Conservation (phyloP, 2,329 filamentous ascomycete genomes). For the Huntiella savannae region DNA sequence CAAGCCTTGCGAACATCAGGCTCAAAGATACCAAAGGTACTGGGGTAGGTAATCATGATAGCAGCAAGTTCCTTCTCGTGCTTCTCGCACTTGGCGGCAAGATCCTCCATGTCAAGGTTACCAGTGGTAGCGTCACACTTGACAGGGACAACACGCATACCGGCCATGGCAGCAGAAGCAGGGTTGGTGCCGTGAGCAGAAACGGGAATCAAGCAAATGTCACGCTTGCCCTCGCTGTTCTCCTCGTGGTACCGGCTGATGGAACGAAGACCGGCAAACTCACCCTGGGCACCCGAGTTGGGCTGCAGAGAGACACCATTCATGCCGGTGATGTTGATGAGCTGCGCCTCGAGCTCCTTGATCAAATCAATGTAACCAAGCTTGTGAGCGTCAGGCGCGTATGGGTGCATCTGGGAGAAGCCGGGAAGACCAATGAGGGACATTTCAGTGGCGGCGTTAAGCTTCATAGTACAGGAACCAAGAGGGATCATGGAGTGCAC, state of each 20-base stretch:
- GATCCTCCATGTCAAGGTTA: slow-evolving; percentile 72
- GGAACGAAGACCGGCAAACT: slow-evolving; percentile 75
- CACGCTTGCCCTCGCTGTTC: slow-evolving; percentile 49
- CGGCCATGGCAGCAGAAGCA: slow-evolving; percentile 85
- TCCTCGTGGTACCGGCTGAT: slow-evolving; percentile 71
- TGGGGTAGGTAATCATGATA: slow-evolving; percentile 95
- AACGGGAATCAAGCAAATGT: slow-evolving; percentile 86
- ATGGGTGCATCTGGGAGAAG: slow-evolving; percentile 67
- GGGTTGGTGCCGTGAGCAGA: slow-evolving; percentile 95
- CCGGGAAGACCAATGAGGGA: slow-evolving; percentile 59
- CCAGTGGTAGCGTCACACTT: slow-evolving; percentile 78
- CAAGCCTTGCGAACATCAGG: slow-evolving; percentile 73
- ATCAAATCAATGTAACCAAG: slow-evolving; percentile 55
- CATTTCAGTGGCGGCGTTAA: slow-evolving; percentile 91
- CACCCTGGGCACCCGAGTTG: slow-evolving; percentile 89
- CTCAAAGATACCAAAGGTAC: slow-evolving; percentile 89
- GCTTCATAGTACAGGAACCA: slow-evolving; percentile 96
- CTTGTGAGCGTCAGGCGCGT: slow-evolving; percentile 43
- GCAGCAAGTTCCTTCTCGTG: slow-evolving; percentile 70
- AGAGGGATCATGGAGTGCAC: slow-evolving; percentile 96
- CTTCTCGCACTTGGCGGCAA: slow-evolving; percentile 76
- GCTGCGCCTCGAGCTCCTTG: slow-evolving; percentile 50
- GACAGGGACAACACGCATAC: slow-evolving; percentile 81
- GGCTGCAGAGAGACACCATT: slow-evolving; percentile 77
- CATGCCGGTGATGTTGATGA: slow-evolving; percentile 75